Percentiles rank a stretch among this genome's conserved stretches.
Conservation (phyloP, 768 basidiomycete species). For the Trametes punicea region DNA sequence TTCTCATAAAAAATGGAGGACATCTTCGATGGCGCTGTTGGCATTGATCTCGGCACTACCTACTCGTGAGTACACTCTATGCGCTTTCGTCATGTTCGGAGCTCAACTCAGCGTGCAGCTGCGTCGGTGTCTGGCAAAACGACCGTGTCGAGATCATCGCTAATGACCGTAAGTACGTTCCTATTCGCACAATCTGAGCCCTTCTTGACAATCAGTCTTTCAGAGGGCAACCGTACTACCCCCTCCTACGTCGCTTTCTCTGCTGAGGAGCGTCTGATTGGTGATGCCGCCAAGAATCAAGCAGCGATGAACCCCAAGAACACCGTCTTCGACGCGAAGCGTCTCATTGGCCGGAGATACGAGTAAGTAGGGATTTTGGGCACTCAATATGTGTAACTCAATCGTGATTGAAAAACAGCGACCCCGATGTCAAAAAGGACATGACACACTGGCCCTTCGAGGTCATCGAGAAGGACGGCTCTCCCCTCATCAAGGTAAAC, state of each 20-base stretch:
- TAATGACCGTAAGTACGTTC: slow-evolving; percentile 75
- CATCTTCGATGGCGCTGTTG: slow-evolving; percentile 93
- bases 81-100: background rate
- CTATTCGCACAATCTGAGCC: slow-evolving; percentile 6
- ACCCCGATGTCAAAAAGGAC: slow-evolving; percentile 96
- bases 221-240: slow-evolving; percentile 98
- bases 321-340: slow-evolving; percentile 99
- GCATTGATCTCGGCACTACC: slow-evolving; percentile 96
- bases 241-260: slow-evolving; percentile 99
- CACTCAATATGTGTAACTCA: background rate
- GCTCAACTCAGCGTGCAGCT: slow-evolving; percentile 47
- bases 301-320: slow-evolving; percentile 99
- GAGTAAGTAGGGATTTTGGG: slow-evolving; percentile 53
- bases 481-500: slow-evolving; percentile 93
- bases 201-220: slow-evolving; percentile 1
- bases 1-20: slow-evolving; percentile 74
- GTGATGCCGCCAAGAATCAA: slow-evolving; percentile 98
- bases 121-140: slow-evolving; percentile 99
- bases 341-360: slow-evolving; percentile 95
- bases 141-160: slow-evolving; percentile 99
- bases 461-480: slow-evolving; percentile 95
- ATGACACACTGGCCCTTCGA: slow-evolving; percentile 98
- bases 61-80: slow-evolving; percentile 67
- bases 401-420: slow-evolving; percentile 35
- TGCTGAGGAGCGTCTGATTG: slow-evolving; percentile 92